Evolutionary conservation across 805 yeast species (phyloP), one percentile per base, ranked within the genome.

Genomic region (Metschnikowia drakensbergensis): DNA sequence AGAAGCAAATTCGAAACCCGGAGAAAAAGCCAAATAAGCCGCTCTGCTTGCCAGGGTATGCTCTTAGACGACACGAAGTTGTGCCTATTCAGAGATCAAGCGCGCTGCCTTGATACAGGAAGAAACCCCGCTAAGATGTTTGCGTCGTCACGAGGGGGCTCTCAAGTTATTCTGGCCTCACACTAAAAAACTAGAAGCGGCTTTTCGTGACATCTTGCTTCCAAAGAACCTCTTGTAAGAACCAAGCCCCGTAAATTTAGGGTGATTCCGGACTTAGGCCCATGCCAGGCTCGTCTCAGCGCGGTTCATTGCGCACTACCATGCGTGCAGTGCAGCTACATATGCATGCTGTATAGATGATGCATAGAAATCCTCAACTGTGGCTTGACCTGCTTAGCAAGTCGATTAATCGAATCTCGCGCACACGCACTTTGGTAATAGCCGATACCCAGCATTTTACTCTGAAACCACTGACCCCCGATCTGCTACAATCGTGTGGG

Each of bases 381-480:
- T 36, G 25, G 28, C n/a, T 33, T 13, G 36, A 23, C 27, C 31
- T 17, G 30, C 27, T 10, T 6, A 22, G 4, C 10, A 23, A 7
- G 22, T 30, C 26, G 4, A n/a, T 29, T 23, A 23, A 40, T 40
- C 35, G 43, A 40, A 31, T 40, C 43, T 40, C 23, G 43, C 43
- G 29, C 36, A 30, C 23, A 22, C 25, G 13, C 34, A 11, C 35
- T 31, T 23, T n/a, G n/a, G 11, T 6, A 40, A n/a, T 40, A 17
- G 42, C 33, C 17, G 34, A 28, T 8, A 10, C 9, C 4, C 9
- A 5, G 22, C 43, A 31, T 31, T 40, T 40, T 4, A n/a, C 1
- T 7, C 11, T 40, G 43, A 40, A 40, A 40, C 41, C 32, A 3
- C 29, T 17, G 28, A 11, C 6, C 30, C 9, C 30, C 6, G 9